Evolutionary conservation across 2,329 filamentous ascomycete species (phyloP).

Genomic region (Xylaria multiplex): DNA sequence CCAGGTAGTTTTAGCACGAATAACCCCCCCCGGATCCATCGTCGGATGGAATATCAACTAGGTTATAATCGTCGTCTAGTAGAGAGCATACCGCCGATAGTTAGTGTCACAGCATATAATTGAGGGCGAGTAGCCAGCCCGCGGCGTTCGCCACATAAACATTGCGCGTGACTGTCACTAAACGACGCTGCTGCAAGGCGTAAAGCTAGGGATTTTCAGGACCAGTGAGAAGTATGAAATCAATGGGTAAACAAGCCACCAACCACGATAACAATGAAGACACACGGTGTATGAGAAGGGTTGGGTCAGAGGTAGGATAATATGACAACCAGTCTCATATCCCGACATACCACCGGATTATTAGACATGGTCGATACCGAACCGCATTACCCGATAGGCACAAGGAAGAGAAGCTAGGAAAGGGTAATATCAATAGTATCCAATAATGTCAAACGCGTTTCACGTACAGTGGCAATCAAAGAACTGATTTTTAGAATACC

Average conservation of each 20-base stretch:
- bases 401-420: background rate
- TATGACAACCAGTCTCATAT: background rate
- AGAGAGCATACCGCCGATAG: background rate
- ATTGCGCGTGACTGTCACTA: conserved; percentile 7
- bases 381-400: background rate
- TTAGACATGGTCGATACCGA: background rate
- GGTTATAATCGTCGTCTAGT: conserved; percentile 87
- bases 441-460: background rate
- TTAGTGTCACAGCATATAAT: conserved; percentile 35
- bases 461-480: conserved; percentile 90
- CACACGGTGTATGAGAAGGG: background rate
- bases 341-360: conserved; percentile 6
- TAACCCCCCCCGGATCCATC: conserved; percentile 45
- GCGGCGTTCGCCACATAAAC: conserved; percentile 4
- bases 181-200: conserved; percentile 6
- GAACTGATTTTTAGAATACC: conserved; percentile 86
- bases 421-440: background rate
- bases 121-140: background rate
- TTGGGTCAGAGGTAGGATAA: conserved; percentile 11
- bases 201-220: background rate
- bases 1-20: conserved; percentile 81
- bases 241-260: conserved; percentile 8
- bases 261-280: conserved; percentile 6
- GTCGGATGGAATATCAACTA: conserved; percentile 65
- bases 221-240: background rate